Evolutionary conservation across 2,329 filamentous ascomycete species (phyloP), one percentile per base, ranked within the genome.

Genomic region (Talaromyces pinophilus): DNA sequence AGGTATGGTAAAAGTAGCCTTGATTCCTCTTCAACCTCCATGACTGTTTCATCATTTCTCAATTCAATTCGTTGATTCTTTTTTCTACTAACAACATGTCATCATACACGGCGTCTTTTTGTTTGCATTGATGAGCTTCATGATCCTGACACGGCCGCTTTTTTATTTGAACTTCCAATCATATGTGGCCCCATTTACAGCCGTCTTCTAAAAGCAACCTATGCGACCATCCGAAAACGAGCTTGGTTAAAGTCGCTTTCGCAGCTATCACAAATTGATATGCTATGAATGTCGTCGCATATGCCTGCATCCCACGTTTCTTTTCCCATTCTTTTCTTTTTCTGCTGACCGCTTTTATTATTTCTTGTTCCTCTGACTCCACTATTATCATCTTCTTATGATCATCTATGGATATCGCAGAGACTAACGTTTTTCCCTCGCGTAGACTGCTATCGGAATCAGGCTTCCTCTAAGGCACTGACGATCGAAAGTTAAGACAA

Each of bases 1-100:
- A 96, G 95, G 93, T 96, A 89, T 75, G 87, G 76, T 69, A 71
- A 69, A 69, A 67, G 69, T 62, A 69, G 69, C 71, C 73, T 76
- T 80, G 75, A 76, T 63, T 75, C 73, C 70, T 70, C 71, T 68
- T 71, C 73, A 67, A 65, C 52, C 46, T 17, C 44, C 42, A 33
- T 76, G 68, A 71, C 74, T 55, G 71, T 78, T 70, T 75, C 76
- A 65, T 77, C 70, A 66, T 71, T 76, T 61, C 71, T 76, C 33
- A 33, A 28, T 64, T 71, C 76, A 57, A 69, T 76, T 64, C 75
- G 76, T 72, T 77, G 70, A 77, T 69, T 59, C 42, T 22, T 40
- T 33, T 64, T 52, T 63, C 54, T 44, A 59, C 35, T 38, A 28
- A 55, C 52, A 59, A 46, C 33, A 44, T 62, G 17, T 15, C 33